Evolutionary conservation across 768 basidiomycete species (phyloP).

Genomic region (Paxillus rubicundulus): DNA sequence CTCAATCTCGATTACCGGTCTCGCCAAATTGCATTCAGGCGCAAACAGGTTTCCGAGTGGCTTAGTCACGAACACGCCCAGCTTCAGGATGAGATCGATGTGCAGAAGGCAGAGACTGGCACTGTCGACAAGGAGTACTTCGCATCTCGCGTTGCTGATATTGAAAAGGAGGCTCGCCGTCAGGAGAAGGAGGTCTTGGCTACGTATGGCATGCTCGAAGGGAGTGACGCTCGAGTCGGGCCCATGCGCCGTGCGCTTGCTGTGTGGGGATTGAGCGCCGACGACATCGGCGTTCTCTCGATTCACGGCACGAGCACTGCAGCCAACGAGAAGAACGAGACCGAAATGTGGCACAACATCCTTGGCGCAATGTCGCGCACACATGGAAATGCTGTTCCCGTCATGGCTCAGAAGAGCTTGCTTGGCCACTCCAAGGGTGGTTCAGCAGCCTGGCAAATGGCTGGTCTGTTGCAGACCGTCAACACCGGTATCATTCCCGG

Average conservation of each 20-base stretch:
- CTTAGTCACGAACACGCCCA: constrained; percentile 83
- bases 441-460: constrained; percentile 97
- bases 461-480: constrained; percentile 85
- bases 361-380: constrained; percentile 87
- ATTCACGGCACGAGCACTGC: constrained; percentile 88
- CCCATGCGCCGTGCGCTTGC: constrained; percentile 95
- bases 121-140: constrained; percentile 65
- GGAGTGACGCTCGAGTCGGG: constrained; percentile 77
- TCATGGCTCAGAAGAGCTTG: constrained; percentile 96
- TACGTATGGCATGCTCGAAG: constrained; percentile 94
- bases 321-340: constrained; percentile 97
- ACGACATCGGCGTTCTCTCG: constrained; percentile 88
- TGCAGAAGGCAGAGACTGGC: constrained; percentile 52
- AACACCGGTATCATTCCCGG: constrained; percentile 87
- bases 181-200: constrained; percentile 94
- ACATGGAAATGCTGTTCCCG: constrained; percentile 93
- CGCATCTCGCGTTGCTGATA: constrained; percentile 70
- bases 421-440: constrained; percentile 98
- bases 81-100: constrained; percentile 74
- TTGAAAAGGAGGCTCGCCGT: constrained; percentile 85
- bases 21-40: constrained; percentile 93
- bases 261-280: constrained; percentile 92
- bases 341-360: constrained; percentile 93
- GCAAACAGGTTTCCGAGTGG: constrained; percentile 94
- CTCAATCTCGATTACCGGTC: constrained; percentile 87